Evolutionary conservation across 2,329 filamentous ascomycete genomes (phyloP).

Genomic region (Aureobasidium pullulans): DNA sequence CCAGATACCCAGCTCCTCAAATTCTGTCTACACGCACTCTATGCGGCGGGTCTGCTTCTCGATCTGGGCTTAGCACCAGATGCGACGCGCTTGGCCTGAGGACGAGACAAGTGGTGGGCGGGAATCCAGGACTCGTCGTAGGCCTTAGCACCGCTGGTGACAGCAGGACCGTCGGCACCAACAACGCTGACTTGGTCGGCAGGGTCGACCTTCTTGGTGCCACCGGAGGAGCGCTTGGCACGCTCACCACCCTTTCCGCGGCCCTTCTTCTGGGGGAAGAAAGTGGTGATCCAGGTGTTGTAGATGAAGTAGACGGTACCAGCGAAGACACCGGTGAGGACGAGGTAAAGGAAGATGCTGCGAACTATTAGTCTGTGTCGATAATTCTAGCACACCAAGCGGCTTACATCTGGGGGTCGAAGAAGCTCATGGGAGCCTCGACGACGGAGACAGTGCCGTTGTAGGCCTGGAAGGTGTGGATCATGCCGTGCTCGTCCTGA

Average conservation of each 20-base stretch:
- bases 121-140: slow-evolving; percentile 96
- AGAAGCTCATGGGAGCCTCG: slow-evolving; percentile 81
- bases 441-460: slow-evolving; percentile 80
- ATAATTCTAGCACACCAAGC: not conserved
- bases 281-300: slow-evolving; percentile 91
- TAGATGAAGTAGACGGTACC: slow-evolving; percentile 93
- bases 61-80: slow-evolving; percentile 36
- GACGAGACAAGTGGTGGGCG: slow-evolving; percentile 78
- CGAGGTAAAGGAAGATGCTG: slow-evolving; percentile 95
- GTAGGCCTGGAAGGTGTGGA: slow-evolving; percentile 73
- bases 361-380: slow-evolving; percentile 3
- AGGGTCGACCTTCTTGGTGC: slow-evolving; percentile 60
- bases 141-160: slow-evolving; percentile 61
- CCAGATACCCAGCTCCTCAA: not conserved
- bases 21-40: not conserved
- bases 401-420: slow-evolving; percentile 90
- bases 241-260: slow-evolving; percentile 58
- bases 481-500: slow-evolving; percentile 54
- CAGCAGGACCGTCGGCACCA: slow-evolving; percentile 62
- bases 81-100: slow-evolving; percentile 58
- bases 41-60: slow-evolving; percentile 11
- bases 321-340: slow-evolving; percentile 70
- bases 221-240: slow-evolving; percentile 52
- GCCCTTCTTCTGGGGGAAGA: slow-evolving; percentile 77
- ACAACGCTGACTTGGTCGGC: slow-evolving; percentile 53